Conservation (phyloP, 768 basidiomycete genomes). For the Naganishia friedmannii region DNA sequence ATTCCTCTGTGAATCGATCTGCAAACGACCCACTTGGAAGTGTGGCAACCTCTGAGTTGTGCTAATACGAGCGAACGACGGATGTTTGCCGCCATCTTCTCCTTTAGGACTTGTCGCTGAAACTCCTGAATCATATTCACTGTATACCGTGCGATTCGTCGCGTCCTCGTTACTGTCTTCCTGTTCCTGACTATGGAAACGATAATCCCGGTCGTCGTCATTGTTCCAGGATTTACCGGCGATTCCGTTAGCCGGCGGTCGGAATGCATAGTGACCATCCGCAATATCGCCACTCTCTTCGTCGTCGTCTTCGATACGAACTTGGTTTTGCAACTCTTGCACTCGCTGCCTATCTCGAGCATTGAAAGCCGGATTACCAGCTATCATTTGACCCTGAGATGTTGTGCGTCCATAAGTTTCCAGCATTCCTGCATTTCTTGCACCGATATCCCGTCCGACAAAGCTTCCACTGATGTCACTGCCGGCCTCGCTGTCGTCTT, state of each 20-base stretch:
- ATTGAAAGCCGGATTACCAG: slow-evolving; percentile 28
- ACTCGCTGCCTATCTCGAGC: slow-evolving; percentile 34
- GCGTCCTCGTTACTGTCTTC: slow-evolving; percentile 17
- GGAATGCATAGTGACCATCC: not conserved
- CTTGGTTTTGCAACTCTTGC: slow-evolving; percentile 35
- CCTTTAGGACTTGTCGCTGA: slow-evolving; percentile 22
- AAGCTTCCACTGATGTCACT: slow-evolving; percentile 26
- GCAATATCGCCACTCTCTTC: slow-evolving; percentile 9
- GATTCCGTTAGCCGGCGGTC: not conserved
- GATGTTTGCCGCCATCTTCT: slow-evolving; percentile 8
- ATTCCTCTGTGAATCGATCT: not conserved
- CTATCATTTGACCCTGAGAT: not conserved
- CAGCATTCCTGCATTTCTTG: slow-evolving; percentile 13
- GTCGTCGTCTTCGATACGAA: slow-evolving; percentile 21
- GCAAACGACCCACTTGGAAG: slow-evolving; percentile 3
- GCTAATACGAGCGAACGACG: not conserved
- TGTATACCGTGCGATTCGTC: slow-evolving; percentile 14
- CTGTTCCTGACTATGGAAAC: slow-evolving; percentile 1
- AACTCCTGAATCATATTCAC: slow-evolving; percentile 30
- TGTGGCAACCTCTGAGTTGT: slow-evolving; percentile 1
- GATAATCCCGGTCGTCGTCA: slow-evolving; percentile 18
- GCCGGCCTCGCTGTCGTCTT: slow-evolving; percentile 26
- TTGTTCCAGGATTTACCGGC: slow-evolving; percentile 1
- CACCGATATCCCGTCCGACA: slow-evolving; percentile 15
- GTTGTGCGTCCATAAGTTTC: slow-evolving; percentile 5